Percentiles rank a stretch among this genome's conserved stretches.
Conservation (phyloP, 2,329 filamentous ascomycete genomes). For the Diplodia seriata region DNA sequence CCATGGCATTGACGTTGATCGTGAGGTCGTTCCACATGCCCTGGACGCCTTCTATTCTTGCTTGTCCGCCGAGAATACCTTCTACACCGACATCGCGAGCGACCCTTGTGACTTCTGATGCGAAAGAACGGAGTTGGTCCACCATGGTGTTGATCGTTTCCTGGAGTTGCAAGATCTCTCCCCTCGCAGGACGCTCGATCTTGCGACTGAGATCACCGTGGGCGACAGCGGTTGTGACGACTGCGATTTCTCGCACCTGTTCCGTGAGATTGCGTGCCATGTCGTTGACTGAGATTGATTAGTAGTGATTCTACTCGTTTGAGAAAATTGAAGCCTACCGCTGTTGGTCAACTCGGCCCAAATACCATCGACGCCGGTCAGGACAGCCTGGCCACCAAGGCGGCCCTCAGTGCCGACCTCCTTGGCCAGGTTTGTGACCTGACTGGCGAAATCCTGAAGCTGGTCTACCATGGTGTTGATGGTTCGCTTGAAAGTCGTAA, state of each 20-base stretch:
- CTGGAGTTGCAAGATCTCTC: conserved; percentile 93
- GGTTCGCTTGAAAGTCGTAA: conserved; percentile 95
- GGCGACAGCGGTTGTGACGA: conserved; percentile 94
- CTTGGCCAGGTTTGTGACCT: conserved; percentile 91
- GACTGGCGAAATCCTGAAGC: conserved; percentile 92
- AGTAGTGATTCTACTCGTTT: conserved; percentile 38
- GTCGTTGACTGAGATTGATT: conserved; percentile 73
- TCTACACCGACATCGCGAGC: conserved; percentile 70
- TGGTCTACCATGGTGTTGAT: conserved; percentile 99
- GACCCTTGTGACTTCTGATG: conserved; percentile 69
- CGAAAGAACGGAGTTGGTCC: conserved; percentile 69
- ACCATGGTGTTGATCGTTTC: conserved; percentile 80
- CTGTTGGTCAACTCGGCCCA: conserved; percentile 90
- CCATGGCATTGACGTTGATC: conserved; percentile 62
- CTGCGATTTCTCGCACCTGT: conserved; percentile 96
- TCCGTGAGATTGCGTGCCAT: conserved; percentile 99
- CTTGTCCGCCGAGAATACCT: conserved; percentile 68
- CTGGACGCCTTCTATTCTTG: conserved; percentile 69
- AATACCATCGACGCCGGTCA: conserved; percentile 92
- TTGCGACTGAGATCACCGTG: conserved; percentile 94
- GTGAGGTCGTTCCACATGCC: conserved; percentile 72
- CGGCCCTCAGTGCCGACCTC: conserved; percentile 97
- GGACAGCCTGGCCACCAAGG: conserved; percentile 90
- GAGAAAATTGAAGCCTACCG: conserved; percentile 47
- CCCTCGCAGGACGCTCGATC: conserved; percentile 90